Evolutionary conservation across 139 green algal genomes (phyloP).

Genomic region (Zygnema cylindricum): DNA sequence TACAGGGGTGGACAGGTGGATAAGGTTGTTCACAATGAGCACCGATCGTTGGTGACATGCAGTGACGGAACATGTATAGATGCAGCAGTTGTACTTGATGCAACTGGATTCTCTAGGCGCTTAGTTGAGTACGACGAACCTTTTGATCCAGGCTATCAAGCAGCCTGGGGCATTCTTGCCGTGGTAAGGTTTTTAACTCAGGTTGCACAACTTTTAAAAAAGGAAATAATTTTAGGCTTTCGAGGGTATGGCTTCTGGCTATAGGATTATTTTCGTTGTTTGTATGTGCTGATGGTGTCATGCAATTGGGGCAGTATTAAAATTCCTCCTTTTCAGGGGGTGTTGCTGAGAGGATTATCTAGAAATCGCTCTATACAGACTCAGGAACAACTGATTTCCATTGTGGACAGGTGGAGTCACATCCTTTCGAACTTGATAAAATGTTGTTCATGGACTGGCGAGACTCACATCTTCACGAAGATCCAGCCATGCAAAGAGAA

Average conservation of each 20-base stretch:
- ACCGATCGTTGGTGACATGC: slow-evolving; percentile 70
- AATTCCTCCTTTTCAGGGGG: too few species aligned
- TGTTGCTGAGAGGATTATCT: too few species aligned
- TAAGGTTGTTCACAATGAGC: slow-evolving; percentile 69
- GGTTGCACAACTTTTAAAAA: not conserved
- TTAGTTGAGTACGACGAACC: slow-evolving; percentile 90
- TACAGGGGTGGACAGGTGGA: slow-evolving; percentile 66
- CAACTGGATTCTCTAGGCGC: slow-evolving; percentile 84
- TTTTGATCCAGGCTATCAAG: slow-evolving; percentile 93
- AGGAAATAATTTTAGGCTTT: slow-evolving; percentile 1
- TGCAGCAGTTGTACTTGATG: slow-evolving; percentile 85
- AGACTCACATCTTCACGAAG: slow-evolving; percentile 82
- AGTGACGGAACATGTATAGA: slow-evolving; percentile 64
- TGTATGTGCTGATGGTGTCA: too few species aligned
- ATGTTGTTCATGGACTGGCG: slow-evolving; percentile 99
- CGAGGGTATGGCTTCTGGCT: too few species aligned
- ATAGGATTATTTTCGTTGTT: too few species aligned
- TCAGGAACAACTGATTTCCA: too few species aligned
- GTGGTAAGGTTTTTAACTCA: too few species aligned
- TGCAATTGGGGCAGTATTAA: too few species aligned
- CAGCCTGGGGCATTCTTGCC: slow-evolving; percentile 91
- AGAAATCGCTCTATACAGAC: too few species aligned
- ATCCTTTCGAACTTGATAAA: slow-evolving; percentile 87
- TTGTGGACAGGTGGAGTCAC: slow-evolving; percentile 76
- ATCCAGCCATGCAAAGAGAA: slow-evolving; percentile 69